These are phyloP conservation scores for Nemania diffusa DNA, from an alignment of 2,329 filamentous ascomycete genomes.

Conservation along the genomic window DNA sequence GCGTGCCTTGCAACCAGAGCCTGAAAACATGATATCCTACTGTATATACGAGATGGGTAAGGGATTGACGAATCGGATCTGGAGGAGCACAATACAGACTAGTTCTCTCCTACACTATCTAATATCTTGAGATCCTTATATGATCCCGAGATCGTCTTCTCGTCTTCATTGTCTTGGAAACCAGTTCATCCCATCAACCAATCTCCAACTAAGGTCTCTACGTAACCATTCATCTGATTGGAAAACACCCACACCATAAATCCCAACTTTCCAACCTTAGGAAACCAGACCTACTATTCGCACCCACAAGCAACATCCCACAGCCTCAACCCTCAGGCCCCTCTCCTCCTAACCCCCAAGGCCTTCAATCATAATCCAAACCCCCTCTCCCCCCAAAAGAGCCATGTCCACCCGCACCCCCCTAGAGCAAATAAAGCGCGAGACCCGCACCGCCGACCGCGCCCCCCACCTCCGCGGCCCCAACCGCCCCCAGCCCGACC, in stretches of 20 bases:
- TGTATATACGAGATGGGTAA: slow-evolving; percentile 8
- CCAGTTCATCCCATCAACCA: not conserved
- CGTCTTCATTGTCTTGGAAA: not conserved
- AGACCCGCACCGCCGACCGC: slow-evolving; percentile 73
- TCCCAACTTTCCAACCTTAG: not conserved
- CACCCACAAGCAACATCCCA: not conserved
- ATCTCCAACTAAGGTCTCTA: not conserved
- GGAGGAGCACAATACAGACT: not conserved
- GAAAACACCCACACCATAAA: not conserved
- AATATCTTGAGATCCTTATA: not conserved
- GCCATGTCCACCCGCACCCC: slow-evolving; percentile 66
- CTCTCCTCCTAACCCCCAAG: not conserved
- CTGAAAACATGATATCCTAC: slow-evolving; percentile 1
- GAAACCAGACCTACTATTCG: not conserved
- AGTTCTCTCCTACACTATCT: not conserved
- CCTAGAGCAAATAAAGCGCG: slow-evolving; percentile 71
- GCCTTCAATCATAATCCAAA: too few relatives aligned
- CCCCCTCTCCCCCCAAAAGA: not conserved
- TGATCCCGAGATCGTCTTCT: not conserved
- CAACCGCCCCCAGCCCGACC: slow-evolving; percentile 75
- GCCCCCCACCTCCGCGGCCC: slow-evolving; percentile 73
- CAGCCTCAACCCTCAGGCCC: not conserved
- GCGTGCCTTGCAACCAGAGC: slow-evolving; percentile 6
- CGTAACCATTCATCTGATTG: not conserved
- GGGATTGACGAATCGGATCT: slow-evolving; percentile 17